Evolutionary conservation across 1,284 basidiomycete genomes (phyloP), one percentile per base, ranked within the genome.

Genomic region (Termitomyces sp.): DNA sequence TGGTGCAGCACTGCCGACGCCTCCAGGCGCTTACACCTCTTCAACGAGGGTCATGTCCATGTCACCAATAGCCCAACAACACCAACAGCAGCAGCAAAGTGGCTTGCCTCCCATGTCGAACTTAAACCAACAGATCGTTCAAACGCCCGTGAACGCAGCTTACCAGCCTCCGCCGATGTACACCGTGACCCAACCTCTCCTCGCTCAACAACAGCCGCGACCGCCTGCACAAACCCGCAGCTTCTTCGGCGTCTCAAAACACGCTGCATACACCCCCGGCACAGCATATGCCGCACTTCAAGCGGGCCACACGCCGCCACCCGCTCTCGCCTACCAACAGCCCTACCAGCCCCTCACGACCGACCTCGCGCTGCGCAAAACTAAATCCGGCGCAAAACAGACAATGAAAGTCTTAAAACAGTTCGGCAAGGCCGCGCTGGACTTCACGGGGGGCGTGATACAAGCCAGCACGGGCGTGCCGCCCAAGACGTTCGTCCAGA

Each of bases 381-480:
- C 52, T 4, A 54, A 54, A 40, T 43, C 46, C 31, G 52, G 52
- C 2, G 50, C 45, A 3, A 30, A 44, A 24, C 33, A 38, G 11
- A 54, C 49, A 2, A 45, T 34, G 18, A 55, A 59, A 24, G 48
- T 14, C 1, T 41, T 59, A 9, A 57, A 51, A 13, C 53, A 47
- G 35, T 9, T 53, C 1, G 49, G 49, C 2, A 53, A 50, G 19
- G 50, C 39, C 3, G 54, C 54, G 6, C 18, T 46, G 52, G 55
- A 50, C 16, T 16, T 54, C 3, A 46, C 53, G 0, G 44, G 55
- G 1, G 46, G 42, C 18, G 41, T 56, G 1, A 31, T 54, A 4
- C 37, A 49, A 16, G 40, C 2, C 0, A 44, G 40, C 11, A 49
- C 50, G 5, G 44, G 54, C 5, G 39, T 49, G 5, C 47, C 50